Evolutionary conservation across 2,329 filamentous ascomycete species (phyloP).

Genomic region (Fusarium nodosum): DNA sequence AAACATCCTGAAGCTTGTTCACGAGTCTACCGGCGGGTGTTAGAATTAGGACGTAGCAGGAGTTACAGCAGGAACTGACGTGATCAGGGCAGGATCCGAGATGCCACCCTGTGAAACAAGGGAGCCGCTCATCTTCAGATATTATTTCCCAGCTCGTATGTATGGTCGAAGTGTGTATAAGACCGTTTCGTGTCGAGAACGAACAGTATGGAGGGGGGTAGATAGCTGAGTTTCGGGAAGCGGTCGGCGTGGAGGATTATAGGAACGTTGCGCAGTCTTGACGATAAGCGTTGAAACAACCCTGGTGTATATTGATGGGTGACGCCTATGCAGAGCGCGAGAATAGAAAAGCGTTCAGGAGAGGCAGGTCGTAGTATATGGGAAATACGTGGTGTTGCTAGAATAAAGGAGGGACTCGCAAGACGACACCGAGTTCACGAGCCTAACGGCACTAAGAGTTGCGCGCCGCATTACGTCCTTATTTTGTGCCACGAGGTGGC

Average conservation of each 20-base stretch:
- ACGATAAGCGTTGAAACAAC: slow-evolving; percentile 7
- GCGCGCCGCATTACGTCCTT: slow-evolving; percentile 44
- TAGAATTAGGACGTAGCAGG: slow-evolving; percentile 39
- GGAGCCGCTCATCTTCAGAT: slow-evolving; percentile 53
- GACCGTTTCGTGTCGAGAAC: slow-evolving; percentile 19
- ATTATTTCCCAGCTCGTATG: slow-evolving; percentile 26
- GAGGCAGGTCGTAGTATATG: slow-evolving; percentile 35
- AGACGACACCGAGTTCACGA: slow-evolving; percentile 52
- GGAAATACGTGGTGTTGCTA: slow-evolving; percentile 47
- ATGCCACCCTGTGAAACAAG: slow-evolving; percentile 68
- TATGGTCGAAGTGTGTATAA: slow-evolving; percentile 21
- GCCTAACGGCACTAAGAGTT: slow-evolving; percentile 52
- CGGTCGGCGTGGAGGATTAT: slow-evolving; percentile 42
- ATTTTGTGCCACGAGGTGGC: slow-evolving; percentile 48
- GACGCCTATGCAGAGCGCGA: slow-evolving; percentile 6
- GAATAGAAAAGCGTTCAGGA: slow-evolving; percentile 23
- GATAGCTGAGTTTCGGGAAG: slow-evolving; percentile 35
- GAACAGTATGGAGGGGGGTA: slow-evolving; percentile 27
- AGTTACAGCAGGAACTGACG: slow-evolving; percentile 58
- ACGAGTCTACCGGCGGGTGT: slow-evolving; percentile 73
- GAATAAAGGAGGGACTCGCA: slow-evolving; percentile 53
- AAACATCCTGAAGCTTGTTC: slow-evolving; percentile 99
- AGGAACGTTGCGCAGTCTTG: slow-evolving; percentile 32
- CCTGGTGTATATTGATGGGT: slow-evolving; percentile 3
- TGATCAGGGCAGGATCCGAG: slow-evolving; percentile 76